phyloP scores from a whole-genome alignment of 129 eudicot species.

The Tagetes erecta region DNA sequence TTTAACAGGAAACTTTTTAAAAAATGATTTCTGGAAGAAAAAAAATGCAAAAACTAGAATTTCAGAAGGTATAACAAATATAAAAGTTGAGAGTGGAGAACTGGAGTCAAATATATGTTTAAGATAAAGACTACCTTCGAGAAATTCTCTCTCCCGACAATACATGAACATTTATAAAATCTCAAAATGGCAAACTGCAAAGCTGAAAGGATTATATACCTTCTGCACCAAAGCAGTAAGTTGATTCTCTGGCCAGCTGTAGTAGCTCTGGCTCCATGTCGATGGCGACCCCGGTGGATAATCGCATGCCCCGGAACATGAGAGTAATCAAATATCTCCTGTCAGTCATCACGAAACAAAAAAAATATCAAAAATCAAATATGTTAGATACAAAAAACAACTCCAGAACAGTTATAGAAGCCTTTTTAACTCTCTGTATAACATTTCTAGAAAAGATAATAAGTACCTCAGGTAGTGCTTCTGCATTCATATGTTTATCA shows the following conservation, averaged over 20 bases:
- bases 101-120: conserved; percentile 1
- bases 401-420: neutral
- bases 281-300: conserved; percentile 93
- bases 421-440: neutral
- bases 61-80: conserved; percentile 6
- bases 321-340: conserved; percentile 81
- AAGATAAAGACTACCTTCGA: neutral
- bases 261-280: conserved; percentile 95
- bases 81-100: neutral
- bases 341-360: neutral
- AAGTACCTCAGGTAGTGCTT: conserved; percentile 73
- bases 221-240: conserved; percentile 87
- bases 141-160: neutral
- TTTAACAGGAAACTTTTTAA: neutral
- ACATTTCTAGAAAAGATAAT: neutral
- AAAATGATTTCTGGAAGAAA: too few species aligned
- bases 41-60: neutral
- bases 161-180: neutral
- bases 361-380: neutral
- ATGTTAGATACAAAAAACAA: neutral
- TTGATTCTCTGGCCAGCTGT: conserved; percentile 72
- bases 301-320: conserved; percentile 83
- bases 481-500: conserved; percentile 79
- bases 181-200: conserved; percentile 13
- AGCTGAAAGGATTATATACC: conserved; percentile 40